A percentile compares a stretch with the other conserved stretches of the same genome.
Conservation (phyloP, 805 yeast species). For the Zygosaccharomyces pseudorouxii region DNA sequence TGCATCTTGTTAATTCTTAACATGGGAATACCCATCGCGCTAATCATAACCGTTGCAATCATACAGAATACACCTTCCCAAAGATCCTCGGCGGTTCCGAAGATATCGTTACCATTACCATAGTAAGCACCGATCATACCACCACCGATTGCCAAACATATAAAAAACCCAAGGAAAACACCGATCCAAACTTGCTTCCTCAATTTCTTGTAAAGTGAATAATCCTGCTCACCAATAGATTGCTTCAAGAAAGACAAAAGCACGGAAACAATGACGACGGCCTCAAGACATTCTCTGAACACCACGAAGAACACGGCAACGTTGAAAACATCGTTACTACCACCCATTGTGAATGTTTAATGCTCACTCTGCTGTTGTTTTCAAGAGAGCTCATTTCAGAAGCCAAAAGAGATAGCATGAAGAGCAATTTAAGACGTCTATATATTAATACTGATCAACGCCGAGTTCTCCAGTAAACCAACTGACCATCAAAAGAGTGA, state of each 20-base stretch:
- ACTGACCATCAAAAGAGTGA: background rate
- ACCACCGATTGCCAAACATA: slow-evolving; percentile 83
- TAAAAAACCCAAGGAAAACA: slow-evolving; percentile 60
- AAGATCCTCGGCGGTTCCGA: slow-evolving; percentile 82
- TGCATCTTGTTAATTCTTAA: slow-evolving; percentile 93
- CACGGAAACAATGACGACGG: slow-evolving; percentile 86
- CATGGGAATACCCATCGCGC: slow-evolving; percentile 96
- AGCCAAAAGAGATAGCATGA: background rate
- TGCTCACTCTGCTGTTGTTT: background rate
- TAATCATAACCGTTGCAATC: slow-evolving; percentile 83
- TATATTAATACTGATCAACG: background rate
- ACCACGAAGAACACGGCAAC: slow-evolving; percentile 76
- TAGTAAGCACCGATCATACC: slow-evolving; percentile 95
- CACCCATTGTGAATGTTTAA: background rate
- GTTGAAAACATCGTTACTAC: slow-evolving; percentile 39
- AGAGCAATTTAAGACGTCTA: background rate
- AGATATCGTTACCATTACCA: slow-evolving; percentile 71
- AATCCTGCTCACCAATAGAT: slow-evolving; percentile 59
- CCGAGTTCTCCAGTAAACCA: background rate
- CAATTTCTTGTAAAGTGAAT: slow-evolving; percentile 53
- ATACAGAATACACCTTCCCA: slow-evolving; percentile 97
- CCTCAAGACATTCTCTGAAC: slow-evolving; percentile 91
- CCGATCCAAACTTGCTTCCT: slow-evolving; percentile 87
- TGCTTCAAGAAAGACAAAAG: slow-evolving; percentile 87
- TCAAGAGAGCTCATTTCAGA: background rate